These are phyloP conservation scores for Cladosporium sp. DNA, from an alignment of 2,329 filamentous ascomycete genomes.

Conservation along the genomic window DNA sequence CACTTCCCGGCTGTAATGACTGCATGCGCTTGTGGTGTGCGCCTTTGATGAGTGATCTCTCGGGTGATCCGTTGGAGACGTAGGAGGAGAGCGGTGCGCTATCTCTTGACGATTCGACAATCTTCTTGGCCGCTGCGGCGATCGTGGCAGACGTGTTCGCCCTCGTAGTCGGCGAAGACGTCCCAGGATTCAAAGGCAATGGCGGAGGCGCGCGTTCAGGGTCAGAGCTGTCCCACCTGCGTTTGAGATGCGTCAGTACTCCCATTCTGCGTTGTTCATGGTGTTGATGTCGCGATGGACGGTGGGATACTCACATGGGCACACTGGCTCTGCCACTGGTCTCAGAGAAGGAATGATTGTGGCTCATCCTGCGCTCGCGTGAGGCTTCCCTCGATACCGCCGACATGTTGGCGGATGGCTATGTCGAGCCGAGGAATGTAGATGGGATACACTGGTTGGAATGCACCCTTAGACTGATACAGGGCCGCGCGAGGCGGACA, in stretches of 20 bases:
- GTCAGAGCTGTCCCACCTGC: slow-evolving; percentile 97
- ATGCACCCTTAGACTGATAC: slow-evolving; percentile 12
- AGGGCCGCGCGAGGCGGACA: slow-evolving; percentile 15
- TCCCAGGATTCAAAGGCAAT: slow-evolving; percentile 82
- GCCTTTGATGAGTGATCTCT: slow-evolving; percentile 62
- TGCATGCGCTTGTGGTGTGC: slow-evolving; percentile 83
- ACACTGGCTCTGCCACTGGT: slow-evolving; percentile 54
- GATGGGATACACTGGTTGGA: slow-evolving; percentile 16
- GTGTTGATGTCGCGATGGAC: neutral
- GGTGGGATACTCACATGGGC: slow-evolving; percentile 32
- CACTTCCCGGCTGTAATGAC: slow-evolving; percentile 71
- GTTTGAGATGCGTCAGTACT: slow-evolving; percentile 37
- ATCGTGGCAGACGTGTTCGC: slow-evolving; percentile 79
- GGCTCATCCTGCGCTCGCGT: slow-evolving; percentile 62
- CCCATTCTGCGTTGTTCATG: slow-evolving; percentile 1
- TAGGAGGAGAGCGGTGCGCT: slow-evolving; percentile 59
- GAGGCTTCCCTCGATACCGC: slow-evolving; percentile 59
- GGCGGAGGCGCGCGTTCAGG: slow-evolving; percentile 91
- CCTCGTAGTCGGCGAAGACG: slow-evolving; percentile 60
- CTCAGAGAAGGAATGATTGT: slow-evolving; percentile 74
- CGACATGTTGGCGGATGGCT: slow-evolving; percentile 47
- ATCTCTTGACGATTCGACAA: slow-evolving; percentile 82
- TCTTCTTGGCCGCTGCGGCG: slow-evolving; percentile 81
- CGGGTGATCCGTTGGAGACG: slow-evolving; percentile 71
- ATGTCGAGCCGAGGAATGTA: slow-evolving; percentile 17